Conservation (phyloP, 352 stramenopile genomes). For the Pythium monospermum region DNA sequence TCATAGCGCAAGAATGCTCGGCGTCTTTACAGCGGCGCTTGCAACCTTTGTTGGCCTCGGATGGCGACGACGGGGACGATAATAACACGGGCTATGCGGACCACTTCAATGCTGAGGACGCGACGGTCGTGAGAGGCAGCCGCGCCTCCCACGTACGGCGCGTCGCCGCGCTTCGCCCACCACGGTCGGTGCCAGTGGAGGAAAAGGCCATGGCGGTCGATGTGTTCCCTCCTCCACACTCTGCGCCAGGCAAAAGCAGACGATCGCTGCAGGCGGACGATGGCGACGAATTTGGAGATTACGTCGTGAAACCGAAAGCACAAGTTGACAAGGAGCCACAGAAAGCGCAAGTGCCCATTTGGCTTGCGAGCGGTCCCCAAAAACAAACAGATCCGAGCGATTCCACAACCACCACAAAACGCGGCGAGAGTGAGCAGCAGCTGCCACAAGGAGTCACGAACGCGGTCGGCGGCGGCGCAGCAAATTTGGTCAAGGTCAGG, state of each 20-base stretch:
- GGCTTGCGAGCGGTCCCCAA: conserved; percentile 33
- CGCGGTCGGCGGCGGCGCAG: conserved; percentile 44
- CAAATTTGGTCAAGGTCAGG: conserved; percentile 63
- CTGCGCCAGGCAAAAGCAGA: conserved; percentile 51
- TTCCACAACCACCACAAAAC: neutral
- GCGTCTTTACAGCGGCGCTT: conserved; percentile 53
- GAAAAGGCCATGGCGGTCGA: conserved; percentile 56
- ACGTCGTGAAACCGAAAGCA: conserved; percentile 17
- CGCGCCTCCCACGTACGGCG: conserved; percentile 67
- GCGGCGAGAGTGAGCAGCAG: neutral
- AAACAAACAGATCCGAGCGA: conserved; percentile 5
- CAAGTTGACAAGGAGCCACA: conserved; percentile 4
- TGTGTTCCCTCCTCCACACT: conserved; percentile 65
- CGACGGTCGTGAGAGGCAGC: conserved; percentile 61
- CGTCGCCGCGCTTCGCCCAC: conserved; percentile 59
- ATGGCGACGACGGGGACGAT: conserved; percentile 30
- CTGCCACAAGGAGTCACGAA: neutral
- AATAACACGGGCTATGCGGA: conserved; percentile 36
- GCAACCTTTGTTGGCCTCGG: conserved; percentile 28
- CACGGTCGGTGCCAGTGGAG: conserved; percentile 59
- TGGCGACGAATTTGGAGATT: conserved; percentile 20
- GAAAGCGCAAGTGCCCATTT: conserved; percentile 48
- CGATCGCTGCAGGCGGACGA: conserved; percentile 23
- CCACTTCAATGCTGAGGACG: conserved; percentile 45
- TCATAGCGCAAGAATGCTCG: conserved; percentile 54